Conservation (phyloP, 768 basidiomycete genomes). For the Suillus spraguei region DNA sequence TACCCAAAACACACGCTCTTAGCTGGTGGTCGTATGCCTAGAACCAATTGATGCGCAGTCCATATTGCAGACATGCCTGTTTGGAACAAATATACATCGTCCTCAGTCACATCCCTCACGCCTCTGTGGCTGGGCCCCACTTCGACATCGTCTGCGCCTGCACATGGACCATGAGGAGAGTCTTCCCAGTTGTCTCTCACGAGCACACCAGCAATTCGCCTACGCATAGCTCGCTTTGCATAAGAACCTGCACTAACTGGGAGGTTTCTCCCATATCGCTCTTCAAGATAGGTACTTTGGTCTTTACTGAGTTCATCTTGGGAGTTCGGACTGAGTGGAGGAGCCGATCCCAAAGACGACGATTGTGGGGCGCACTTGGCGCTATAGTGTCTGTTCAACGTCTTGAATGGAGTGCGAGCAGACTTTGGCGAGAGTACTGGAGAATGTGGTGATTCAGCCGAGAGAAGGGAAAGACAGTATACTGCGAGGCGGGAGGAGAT, state of each 20-base stretch:
- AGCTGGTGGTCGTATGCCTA: conserved; percentile 51
- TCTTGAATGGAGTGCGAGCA: conserved; percentile 41
- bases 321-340: conserved; percentile 8
- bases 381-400: conserved; percentile 62
- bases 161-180: conserved; percentile 38
- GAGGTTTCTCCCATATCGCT: conserved; percentile 92
- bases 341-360: conserved; percentile 17
- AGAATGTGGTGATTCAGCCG: conserved; percentile 34
- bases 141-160: conserved; percentile 46
- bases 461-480: conserved; percentile 72
- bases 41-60: conserved; percentile 78
- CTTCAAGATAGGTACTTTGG: conserved; percentile 81
- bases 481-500: conserved; percentile 89
- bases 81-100: conserved; percentile 87
- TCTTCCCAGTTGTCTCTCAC: conserved; percentile 53
- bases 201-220: conserved; percentile 87
- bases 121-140: conserved; percentile 70
- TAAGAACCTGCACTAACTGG: conserved; percentile 68
- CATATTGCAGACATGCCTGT: conserved; percentile 96
- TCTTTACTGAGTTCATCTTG: conserved; percentile 61
- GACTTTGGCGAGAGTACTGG: conserved; percentile 23
- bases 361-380: conserved; percentile 22
- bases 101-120: conserved; percentile 69
- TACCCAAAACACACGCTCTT: conserved; percentile 97
- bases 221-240: conserved; percentile 88